Evolutionary conservation across 495 filamentous ascomycete species (phyloP), one percentile per base, ranked within the genome.

Genomic region (Xylaria cubensis): DNA sequence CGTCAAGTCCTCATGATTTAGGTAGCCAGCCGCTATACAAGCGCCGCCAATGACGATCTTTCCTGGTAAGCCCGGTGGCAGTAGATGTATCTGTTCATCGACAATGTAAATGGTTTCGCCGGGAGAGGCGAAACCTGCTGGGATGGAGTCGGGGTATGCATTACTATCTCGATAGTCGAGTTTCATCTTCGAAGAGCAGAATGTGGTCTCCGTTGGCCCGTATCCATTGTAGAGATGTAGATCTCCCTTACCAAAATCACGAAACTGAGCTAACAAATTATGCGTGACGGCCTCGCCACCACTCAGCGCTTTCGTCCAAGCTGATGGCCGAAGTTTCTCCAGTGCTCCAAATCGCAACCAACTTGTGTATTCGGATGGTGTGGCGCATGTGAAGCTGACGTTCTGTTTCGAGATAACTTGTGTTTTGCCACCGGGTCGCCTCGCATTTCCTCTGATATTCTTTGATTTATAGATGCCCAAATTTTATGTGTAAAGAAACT

Each of bases 1-100:
- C 0, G 75, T 80, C 17, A 72, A 51, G 0, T 74, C 36, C 7
- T 65, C 51, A 0, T 69, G 64, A 36, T 78, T 77, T 21, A 83
- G 26, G 67, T 86, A 86, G 0, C 81, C 83, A 1, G 32, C 13
- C 17, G 61, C 78, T 19, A 83, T 73, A 8, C 77, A 76, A 6
- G 75, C 48, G 0, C 85, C 84, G 12, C 76, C 83, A 62, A 84
- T 70, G 64, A 71, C 76, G 19, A 86, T 72, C 64, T 86, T 77
- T 8, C 83, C 83, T 0, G 62, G 65, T 0, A 81, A 26, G 0
- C 79, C 82, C 1, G 64, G 32, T 0, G 82, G 81, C 0, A 90
- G 64, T 2, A 83, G 81, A 0, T 82, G 73, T 3, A 82, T 32
- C 5, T 75, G 32, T 17, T 81, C 26, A 26, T 36, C 29, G 24